Conservation (phyloP, 2,329 filamentous ascomycete genomes). For the Clarireedia hainanense region DNA sequence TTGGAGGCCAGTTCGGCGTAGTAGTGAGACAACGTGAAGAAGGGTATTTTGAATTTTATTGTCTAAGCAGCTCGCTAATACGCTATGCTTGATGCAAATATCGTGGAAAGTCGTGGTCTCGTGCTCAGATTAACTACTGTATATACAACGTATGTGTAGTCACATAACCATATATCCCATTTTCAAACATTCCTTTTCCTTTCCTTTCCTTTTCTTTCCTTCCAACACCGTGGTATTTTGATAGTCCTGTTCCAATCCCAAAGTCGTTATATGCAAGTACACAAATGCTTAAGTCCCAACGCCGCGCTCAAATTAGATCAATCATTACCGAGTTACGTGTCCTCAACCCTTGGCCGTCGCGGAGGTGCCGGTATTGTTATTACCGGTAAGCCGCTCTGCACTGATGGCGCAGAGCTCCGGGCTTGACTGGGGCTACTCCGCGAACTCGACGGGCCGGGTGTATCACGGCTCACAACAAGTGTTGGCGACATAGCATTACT, state of each 20-base stretch:
- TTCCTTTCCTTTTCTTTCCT: not conserved
- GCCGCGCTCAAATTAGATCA: slow-evolving; percentile 9
- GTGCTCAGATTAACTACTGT: not conserved
- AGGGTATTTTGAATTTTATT: no score
- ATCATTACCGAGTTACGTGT: not conserved
- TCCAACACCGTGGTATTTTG: not conserved
- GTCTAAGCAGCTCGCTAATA: not conserved
- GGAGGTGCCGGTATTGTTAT: slow-evolving; percentile 26
- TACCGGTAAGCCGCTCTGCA: slow-evolving; percentile 19
- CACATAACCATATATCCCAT: not conserved
- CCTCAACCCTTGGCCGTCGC: slow-evolving; percentile 12
- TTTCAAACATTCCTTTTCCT: not conserved
- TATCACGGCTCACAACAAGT: not conserved
- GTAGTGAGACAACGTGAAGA: no score
- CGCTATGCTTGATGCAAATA: not conserved
- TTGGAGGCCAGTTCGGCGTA: no score
- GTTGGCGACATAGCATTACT: not conserved
- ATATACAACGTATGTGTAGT: not conserved
- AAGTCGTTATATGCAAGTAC: not conserved
- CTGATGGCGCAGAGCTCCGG: slow-evolving; percentile 14
- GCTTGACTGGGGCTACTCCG: slow-evolving; percentile 12
- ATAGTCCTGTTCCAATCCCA: not conserved
- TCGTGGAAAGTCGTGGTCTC: not conserved
- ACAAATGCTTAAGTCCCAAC: slow-evolving; percentile 2
- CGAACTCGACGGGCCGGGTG: slow-evolving; percentile 7